Base-by-base conservation (phyloP, 2,329 filamentous ascomycete species). In the Coccinonectria pachysandricola region DNA sequence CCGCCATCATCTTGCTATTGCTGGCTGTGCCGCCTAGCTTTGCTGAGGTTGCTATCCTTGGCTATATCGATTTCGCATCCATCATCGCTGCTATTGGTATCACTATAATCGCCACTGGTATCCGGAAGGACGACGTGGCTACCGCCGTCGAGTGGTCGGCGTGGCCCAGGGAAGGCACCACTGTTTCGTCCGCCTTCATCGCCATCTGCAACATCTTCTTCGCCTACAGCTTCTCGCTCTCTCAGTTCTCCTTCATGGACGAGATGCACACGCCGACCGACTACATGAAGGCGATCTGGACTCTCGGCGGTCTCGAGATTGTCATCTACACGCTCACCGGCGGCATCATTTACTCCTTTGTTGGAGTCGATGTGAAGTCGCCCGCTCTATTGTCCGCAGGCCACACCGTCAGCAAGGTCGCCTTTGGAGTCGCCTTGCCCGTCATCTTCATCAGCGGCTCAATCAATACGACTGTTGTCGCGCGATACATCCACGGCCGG, bases 361-460 rank as follows among this genome's bases (percentile, higher is more conserved):
- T 69, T 4, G 77, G 78, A 16, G 53, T 59, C 6, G 52, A 59
- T 1, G 75, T 82, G 7, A 47, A 60, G 18, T 73, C 69, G 2
- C 78, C 77, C 1, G 77, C 78, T 0, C 60, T 82, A 5, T 65
- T 75, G 4, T 75, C 72, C 1, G 68, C 75, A 5, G 62, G 65
- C 3, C 56, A 54, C 3, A 34, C 62, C 0, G 50, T 79, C 8
- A 63, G 65, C 21, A 77, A 77, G 40, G 54, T 80, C 4, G 72
- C 74, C 2, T 81, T 75, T 42, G 75, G 72, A 16, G 54, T 80
- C 32, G 75, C 75, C 1, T 56, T 75, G 2, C 75, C 75, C 4
- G 79, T 75, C 14, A 80, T 81, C 41, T 61, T 80, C 36, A 70
- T 81, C 33, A 73, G 75, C 1, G 77, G 75, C 28, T 71, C 76